Evolutionary conservation across 768 basidiomycete species (phyloP).

Genomic region (Mycena epipterygia): DNA sequence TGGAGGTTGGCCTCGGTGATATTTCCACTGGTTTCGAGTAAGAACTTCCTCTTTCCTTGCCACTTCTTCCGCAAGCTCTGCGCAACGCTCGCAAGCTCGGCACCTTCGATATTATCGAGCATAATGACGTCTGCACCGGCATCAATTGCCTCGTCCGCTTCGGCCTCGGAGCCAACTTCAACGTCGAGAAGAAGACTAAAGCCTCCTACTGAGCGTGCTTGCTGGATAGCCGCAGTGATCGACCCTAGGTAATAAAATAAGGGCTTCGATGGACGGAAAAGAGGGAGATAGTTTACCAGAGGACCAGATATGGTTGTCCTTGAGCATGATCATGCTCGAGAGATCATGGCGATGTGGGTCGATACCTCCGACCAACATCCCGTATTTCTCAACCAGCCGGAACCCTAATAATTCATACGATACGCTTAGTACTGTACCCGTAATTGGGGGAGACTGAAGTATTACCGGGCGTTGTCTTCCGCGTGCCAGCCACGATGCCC

Average conservation of each 20-base stretch:
- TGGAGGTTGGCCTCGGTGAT: conserved; percentile 91
- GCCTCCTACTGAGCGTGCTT: conserved; percentile 91
- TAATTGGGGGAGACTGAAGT: neutral
- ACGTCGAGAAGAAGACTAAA: conserved; percentile 94
- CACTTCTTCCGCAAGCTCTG: conserved; percentile 82
- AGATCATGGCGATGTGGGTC: conserved; percentile 96
- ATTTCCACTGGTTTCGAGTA: conserved; percentile 95
- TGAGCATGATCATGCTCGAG: conserved; percentile 99
- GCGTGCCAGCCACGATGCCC: conserved; percentile 93
- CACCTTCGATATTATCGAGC: conserved; percentile 94
- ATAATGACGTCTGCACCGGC: conserved; percentile 96
- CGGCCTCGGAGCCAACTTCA: conserved; percentile 89
- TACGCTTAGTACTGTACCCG: conserved; percentile 10
- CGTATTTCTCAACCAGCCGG: conserved; percentile 97
- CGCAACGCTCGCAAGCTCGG: conserved; percentile 76
- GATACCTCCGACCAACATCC: conserved; percentile 97
- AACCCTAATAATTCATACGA: conserved; percentile 68
- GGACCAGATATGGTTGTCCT: conserved; percentile 99
- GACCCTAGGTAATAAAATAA: conserved; percentile 71
- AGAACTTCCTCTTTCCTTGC: conserved; percentile 84
- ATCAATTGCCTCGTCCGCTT: conserved; percentile 97
- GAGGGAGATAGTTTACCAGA: conserved; percentile 66
- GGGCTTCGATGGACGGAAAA: conserved; percentile 7
- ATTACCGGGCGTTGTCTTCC: conserved; percentile 95
- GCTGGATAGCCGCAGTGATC: conserved; percentile 87